Evolutionary conservation across 306 rosid species (phyloP).

Genomic region (Rosa rugosa): DNA sequence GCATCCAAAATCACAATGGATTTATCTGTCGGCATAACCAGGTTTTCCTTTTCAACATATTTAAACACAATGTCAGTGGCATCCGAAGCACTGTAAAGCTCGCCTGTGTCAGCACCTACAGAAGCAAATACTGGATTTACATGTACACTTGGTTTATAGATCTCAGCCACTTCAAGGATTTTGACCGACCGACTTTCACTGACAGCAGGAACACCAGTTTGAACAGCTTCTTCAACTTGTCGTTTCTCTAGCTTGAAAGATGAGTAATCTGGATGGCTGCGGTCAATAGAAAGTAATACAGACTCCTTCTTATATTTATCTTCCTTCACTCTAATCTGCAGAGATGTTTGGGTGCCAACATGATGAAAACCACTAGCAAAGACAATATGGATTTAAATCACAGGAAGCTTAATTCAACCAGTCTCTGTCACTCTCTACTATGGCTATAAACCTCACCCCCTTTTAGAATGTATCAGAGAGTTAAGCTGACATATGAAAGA

Average conservation of each 20-base stretch:
- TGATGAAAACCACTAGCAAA: not conserved
- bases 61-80: slow-evolving; percentile 69
- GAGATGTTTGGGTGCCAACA: too few relatives aligned
- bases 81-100: slow-evolving; percentile 72
- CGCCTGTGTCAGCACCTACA: too few relatives aligned
- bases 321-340: slow-evolving; percentile 79
- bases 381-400: not conserved
- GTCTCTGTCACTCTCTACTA: not conserved
- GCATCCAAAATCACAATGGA: slow-evolving; percentile 67
- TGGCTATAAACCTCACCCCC: not conserved
- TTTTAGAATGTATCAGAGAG: not conserved
- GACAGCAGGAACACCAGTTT: too few relatives aligned
- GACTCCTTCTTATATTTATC: slow-evolving; percentile 87
- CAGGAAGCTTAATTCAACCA: not conserved
- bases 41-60: slow-evolving; percentile 70
- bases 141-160: too few relatives aligned
- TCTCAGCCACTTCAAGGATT: too few relatives aligned
- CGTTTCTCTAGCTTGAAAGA: too few relatives aligned
- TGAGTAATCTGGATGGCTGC: slow-evolving; percentile 65
- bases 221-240: too few relatives aligned
- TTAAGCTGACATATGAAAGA: not conserved
- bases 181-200: too few relatives aligned
- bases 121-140: too few relatives aligned
- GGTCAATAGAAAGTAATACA: slow-evolving; percentile 51
- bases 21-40: slow-evolving; percentile 69